A percentile compares a stretch with the other conserved stretches of the same genome.
Evolutionary conservation across 805 yeast species (phyloP).

Genomic region (Lachancea dasiensis): DNA sequence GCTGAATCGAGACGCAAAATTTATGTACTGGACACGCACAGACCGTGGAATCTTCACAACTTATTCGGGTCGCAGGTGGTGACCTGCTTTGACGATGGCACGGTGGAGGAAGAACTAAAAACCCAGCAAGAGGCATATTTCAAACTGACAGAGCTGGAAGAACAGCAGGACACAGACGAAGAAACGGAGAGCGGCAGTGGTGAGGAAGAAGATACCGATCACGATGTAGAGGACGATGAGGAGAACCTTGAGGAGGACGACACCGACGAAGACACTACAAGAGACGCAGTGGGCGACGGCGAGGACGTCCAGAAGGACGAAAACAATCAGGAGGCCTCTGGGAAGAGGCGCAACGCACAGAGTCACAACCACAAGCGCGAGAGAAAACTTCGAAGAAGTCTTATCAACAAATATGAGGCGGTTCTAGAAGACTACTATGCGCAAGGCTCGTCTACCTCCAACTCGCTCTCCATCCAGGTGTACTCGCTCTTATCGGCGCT

Average conservation of each 20-base stretch:
- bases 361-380: no score
- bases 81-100: constrained; percentile 83
- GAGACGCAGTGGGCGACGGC: constrained; percentile 31
- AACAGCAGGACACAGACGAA: constrained; percentile 33
- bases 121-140: constrained; percentile 60
- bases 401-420: constrained; percentile 44
- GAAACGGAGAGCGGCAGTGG: constrained; percentile 21
- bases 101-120: constrained; percentile 50
- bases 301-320: constrained; percentile 18
- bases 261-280: constrained; percentile 28
- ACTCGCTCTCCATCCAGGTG: constrained; percentile 71
- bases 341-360: neutral
- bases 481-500: constrained; percentile 74
- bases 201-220: constrained; percentile 32
- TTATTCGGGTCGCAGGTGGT: constrained; percentile 76
- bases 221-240: constrained; percentile 34
- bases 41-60: constrained; percentile 97
- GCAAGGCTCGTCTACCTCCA: constrained; percentile 71
- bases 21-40: constrained; percentile 82
- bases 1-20: constrained; percentile 33
- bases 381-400: constrained; percentile 36
- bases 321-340: neutral
- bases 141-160: constrained; percentile 40
- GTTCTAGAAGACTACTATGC: constrained; percentile 69
- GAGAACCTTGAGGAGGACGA: constrained; percentile 29